phyloP scores from a whole-genome alignment of 495 filamentous ascomycete species.

The Aspergillus heteromorphus region DNA sequence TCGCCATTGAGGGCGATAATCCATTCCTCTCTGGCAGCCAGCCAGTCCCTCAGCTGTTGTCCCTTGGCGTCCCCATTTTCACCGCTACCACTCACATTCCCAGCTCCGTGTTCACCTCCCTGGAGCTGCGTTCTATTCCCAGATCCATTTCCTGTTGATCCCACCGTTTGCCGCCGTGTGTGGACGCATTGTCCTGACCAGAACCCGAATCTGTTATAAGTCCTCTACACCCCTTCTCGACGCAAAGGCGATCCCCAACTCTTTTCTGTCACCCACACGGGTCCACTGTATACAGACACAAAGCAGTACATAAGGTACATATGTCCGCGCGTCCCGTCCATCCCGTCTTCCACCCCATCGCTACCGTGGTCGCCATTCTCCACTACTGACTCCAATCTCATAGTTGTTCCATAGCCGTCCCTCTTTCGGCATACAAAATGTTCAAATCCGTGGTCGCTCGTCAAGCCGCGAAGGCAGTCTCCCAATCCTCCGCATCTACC shows the following conservation, averaged over 20 bases:
- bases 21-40: background rate
- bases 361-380: background rate
- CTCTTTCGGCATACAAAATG: constrained; percentile 18
- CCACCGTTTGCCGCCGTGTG: constrained; percentile 12
- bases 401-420: background rate
- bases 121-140: background rate
- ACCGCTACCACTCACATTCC: constrained; percentile 17
- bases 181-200: background rate
- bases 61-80: constrained; percentile 12
- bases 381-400: background rate
- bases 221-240: constrained; percentile 2
- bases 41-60: background rate
- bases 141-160: background rate
- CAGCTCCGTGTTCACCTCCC: background rate
- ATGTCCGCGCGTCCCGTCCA: background rate
- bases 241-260: background rate
- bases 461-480: constrained; percentile 24
- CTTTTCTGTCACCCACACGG: background rate
- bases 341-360: background rate
- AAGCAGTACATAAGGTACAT: too few species aligned
- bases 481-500: constrained; percentile 8
- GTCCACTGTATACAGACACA: background rate
- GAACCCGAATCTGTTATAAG: background rate
- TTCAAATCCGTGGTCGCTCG: constrained; percentile 29
- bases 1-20: too few species aligned